phyloP scores from a whole-genome alignment of 2,329 filamentous ascomycete genomes.

The Trichoderma hamatum region DNA sequence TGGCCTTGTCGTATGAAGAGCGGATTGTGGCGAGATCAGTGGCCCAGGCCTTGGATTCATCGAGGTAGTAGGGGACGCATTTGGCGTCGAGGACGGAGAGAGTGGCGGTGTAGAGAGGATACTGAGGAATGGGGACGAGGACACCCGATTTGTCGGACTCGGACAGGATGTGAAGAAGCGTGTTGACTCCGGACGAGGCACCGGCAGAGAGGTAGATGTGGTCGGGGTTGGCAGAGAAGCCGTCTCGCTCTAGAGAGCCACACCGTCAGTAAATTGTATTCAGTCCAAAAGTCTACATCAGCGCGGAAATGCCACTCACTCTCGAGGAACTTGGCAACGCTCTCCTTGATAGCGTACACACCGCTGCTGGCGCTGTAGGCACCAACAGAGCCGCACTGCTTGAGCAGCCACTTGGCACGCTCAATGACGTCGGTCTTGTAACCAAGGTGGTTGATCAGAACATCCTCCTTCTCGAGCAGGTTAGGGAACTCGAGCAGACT shows the following conservation, averaged over 20 bases:
- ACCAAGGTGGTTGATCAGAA: conserved; percentile 73
- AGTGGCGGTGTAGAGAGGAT: conserved; percentile 95
- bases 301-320: conserved; percentile 52
- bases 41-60: conserved; percentile 84
- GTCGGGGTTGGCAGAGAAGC: conserved; percentile 77
- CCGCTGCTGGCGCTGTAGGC: conserved; percentile 96
- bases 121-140: conserved; percentile 94
- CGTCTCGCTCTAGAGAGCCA: conserved; percentile 68
- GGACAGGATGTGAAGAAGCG: conserved; percentile 87
- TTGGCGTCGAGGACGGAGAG: conserved; percentile 81
- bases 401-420: conserved; percentile 78
- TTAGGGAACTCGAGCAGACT: conserved; percentile 89
- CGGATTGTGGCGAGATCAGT: conserved; percentile 82
- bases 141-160: conserved; percentile 76
- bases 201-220: conserved; percentile 90
- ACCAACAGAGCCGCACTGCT: conserved; percentile 85
- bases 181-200: conserved; percentile 93
- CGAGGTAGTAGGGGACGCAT: conserved; percentile 90
- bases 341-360: conserved; percentile 81
- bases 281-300: conserved; percentile 1
- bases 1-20: conserved; percentile 72
- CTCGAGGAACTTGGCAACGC: conserved; percentile 91
- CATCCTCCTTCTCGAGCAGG: conserved; percentile 79
- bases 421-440: conserved; percentile 91
- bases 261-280: background rate